Conservation (phyloP, 305 asterid species). For the Andrographis paniculata region DNA sequence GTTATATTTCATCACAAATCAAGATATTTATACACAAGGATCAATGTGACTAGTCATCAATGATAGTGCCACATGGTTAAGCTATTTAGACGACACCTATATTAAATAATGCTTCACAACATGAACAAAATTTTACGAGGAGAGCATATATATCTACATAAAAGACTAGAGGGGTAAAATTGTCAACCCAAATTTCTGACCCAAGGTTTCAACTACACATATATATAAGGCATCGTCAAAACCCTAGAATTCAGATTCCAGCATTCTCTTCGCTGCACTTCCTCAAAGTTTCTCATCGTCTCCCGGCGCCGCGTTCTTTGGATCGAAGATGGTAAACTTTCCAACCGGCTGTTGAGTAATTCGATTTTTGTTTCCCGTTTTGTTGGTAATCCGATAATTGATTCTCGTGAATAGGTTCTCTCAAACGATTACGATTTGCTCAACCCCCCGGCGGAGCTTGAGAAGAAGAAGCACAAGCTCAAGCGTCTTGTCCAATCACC, state of each 20-base stretch:
- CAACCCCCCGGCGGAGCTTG: slow-evolving; percentile 60
- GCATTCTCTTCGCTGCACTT: not conserved
- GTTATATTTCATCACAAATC: no score
- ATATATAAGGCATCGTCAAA: not conserved
- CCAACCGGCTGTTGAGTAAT: not conserved
- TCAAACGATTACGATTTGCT: slow-evolving; percentile 54
- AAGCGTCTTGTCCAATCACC: slow-evolving; percentile 62
- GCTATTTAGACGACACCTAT: no score
- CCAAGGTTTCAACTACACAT: no score
- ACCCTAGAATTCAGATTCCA: not conserved
- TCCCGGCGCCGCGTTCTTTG: not conserved
- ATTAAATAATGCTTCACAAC: no score
- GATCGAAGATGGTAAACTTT: slow-evolving; percentile 3
- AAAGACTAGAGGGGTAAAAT: no score
- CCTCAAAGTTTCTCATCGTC: not conserved
- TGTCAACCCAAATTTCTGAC: no score
- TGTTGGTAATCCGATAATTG: not conserved
- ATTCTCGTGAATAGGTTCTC: slow-evolving; percentile 26
- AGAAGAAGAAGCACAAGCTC: slow-evolving; percentile 74
- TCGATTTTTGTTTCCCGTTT: not conserved
- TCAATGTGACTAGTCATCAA: no score
- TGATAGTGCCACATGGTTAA: no score
- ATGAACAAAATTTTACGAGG: no score
- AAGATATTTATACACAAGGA: no score
- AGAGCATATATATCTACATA: no score